Base-by-base conservation (phyloP, 371 early-diverging fungal genomes). In the Actinomortierella ambigua region DNA sequence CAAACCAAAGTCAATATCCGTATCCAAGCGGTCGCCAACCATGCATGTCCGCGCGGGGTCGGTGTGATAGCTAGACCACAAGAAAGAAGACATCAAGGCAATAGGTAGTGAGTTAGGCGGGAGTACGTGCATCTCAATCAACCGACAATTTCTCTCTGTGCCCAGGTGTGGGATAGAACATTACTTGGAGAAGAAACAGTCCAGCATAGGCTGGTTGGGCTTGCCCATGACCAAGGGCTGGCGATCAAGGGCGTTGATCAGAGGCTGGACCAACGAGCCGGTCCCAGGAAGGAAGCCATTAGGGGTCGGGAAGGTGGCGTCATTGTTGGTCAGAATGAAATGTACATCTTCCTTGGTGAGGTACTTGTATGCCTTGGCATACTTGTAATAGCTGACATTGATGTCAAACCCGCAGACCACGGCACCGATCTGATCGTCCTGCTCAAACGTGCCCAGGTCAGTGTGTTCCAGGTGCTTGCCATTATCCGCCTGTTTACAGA, bases 1-100 rank as follows among this genome's bases (percentile, higher is more conserved):
- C 39, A 86, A 84, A 23, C 99, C 99, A 83, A 98, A 98, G 23
- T 86, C 88, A 59, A 98, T 95, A 77, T 98, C 99, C 6, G 98
- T 98, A 76, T 97, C 91, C 49, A 98, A 78, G 53, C 95, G 88
- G 77, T 98, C 99, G 26, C 99, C 99, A 53, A 98, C 90, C 99
- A 98, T 98, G 78, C 93, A 93, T 1, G 96, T 95, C 57, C 91
- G 82, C 13, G 73, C 58, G 1, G 86, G 87, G 63, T 98, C 90
- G 14, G 98, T 81, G 48, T 89, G 80, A 64, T 89, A 91, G 63
- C 87, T 90, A 50, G 1, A 29, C 46, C 41, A n/a, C n/a, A n/a
- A n/a, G n/a, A n/a, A n/a, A n/a, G n/a, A n/a, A n/a, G n/a, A n/a
- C n/a, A n/a, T n/a, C n/a, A n/a, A n/a, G n/a, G n/a, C n/a, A n/a